Percentiles rank a stretch among this genome's conserved stretches.
These are phyloP conservation scores for Polygonum maritimum DNA, from an alignment of 148 eudicot species.

Conservation along the genomic window DNA sequence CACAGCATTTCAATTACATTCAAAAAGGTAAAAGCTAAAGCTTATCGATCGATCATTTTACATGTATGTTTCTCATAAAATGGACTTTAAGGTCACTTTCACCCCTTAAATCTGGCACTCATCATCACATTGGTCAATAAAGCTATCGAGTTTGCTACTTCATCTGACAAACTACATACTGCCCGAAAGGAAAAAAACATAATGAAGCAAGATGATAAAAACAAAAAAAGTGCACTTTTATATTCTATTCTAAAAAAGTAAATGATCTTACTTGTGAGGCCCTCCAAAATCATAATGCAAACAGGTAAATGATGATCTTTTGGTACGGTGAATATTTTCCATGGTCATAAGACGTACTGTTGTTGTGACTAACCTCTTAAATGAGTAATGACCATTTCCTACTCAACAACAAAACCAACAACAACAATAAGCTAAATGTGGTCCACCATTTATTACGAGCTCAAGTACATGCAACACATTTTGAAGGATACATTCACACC, in stretches of 20 bases:
- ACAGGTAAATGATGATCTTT: no score
- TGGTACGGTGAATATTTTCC: background rate
- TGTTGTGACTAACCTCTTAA: no score
- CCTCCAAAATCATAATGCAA: no score
- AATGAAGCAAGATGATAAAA: no score
- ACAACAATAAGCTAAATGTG: background rate
- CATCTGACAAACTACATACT: background rate
- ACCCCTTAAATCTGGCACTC: background rate
- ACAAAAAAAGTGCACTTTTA: no score
- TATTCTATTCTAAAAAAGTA: no score
- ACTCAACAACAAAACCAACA: background rate
- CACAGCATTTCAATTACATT: background rate
- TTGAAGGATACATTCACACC: no score
- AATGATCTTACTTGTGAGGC: background rate
- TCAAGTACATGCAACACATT: background rate
- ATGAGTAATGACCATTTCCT: no score
- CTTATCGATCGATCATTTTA: background rate
- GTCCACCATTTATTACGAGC: background rate
- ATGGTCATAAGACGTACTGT: background rate
- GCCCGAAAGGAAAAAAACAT: no score
- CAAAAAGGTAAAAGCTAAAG: background rate
- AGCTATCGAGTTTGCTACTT: constrained; percentile 1
- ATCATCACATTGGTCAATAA: background rate
- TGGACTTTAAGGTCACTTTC: background rate
- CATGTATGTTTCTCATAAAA: background rate